Evolutionary conservation across 768 basidiomycete genomes (phyloP), one percentile per base, ranked within the genome.

Genomic region (Gautieria morchelliformis): DNA sequence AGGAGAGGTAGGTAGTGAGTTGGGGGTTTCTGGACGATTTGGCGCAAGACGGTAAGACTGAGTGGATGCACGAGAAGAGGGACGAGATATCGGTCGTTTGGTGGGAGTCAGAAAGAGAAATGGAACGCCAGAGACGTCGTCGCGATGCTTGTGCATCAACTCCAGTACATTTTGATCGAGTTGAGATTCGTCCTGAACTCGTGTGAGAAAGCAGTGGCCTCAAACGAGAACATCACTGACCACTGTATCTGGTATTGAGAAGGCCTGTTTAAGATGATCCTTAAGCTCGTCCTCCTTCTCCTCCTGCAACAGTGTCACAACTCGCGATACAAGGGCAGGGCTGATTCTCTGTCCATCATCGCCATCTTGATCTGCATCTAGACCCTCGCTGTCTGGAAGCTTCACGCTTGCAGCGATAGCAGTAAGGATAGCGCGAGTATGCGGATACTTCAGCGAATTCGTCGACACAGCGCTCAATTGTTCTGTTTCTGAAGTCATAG

Each of bases 71-170:
- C 89, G 78, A 48, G 89, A 91, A 39, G 87, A 89, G 15, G 88
- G 87, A 10, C 88, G 81, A 11, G 88, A 89, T 52, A 85, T 78
- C 32, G 88, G 89, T 19, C 88, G 81, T 59, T 85, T 78, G 33
- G 84, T 87, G 20, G 87, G 86, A 5, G 87, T 91, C 50, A 92
- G 74, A 71, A 86, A 89, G 56, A 90, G 73, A 67, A 92, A 92
- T 0, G 89, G 88, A 6, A 89, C 85, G 19, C 87, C 86, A 12
- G 85, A 82, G 41, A 86, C 73, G 73, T 90, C 85, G 77, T 95
- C 93, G 60, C 83, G 78, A 69, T 93, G 89, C 71, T 89, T 87
- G 72, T 97, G 94, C 94, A 97, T 96, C 60, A 96, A 79, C 66
- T 95, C 92, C 19, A 97, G 75, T 58, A 93, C 89, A 67, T 85